Percentiles rank a stretch among this genome's conserved stretches.
Conservation (phyloP, 768 basidiomycete species). For the Mycena amicta region DNA sequence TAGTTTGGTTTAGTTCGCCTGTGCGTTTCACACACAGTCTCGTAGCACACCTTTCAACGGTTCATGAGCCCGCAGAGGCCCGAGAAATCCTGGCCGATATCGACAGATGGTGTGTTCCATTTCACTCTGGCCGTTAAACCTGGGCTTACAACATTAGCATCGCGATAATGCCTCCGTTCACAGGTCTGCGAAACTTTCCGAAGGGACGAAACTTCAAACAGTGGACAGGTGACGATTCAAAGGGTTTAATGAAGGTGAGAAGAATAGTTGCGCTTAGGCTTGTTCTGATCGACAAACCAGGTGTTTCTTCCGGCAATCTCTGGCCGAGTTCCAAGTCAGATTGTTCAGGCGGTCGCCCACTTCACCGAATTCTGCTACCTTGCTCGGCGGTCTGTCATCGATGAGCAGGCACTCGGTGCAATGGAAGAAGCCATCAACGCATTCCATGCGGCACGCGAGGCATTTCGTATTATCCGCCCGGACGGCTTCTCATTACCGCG, state of each 20-base stretch:
- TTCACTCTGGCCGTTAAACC: background rate
- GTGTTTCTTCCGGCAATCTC: slow-evolving; percentile 32
- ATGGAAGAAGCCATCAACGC: slow-evolving; percentile 20
- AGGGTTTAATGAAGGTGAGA: slow-evolving; percentile 40
- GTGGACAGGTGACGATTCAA: slow-evolving; percentile 43
- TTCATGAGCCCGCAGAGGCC: slow-evolving; percentile 20
- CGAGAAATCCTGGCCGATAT: slow-evolving; percentile 33
- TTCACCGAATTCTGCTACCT: slow-evolving; percentile 38
- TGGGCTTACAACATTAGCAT: slow-evolving; percentile 24
- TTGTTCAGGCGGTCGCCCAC: slow-evolving; percentile 26
- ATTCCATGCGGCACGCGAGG: slow-evolving; percentile 26
- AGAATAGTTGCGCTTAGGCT: background rate
- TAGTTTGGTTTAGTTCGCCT: too few species aligned
- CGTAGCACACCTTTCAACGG: too few species aligned
- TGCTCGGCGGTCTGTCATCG: slow-evolving; percentile 18
- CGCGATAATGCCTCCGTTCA: slow-evolving; percentile 28
- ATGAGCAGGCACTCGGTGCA: slow-evolving; percentile 18
- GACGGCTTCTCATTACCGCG: slow-evolving; percentile 29
- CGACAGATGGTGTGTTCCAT: slow-evolving; percentile 27
- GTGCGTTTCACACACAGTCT: too few species aligned
- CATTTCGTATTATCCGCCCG: slow-evolving; percentile 25
- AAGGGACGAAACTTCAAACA: slow-evolving; percentile 36
- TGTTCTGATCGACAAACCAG: slow-evolving; percentile 10
- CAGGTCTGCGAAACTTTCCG: slow-evolving; percentile 31
- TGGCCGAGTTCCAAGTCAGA: slow-evolving; percentile 29